Evolutionary conservation across 1,284 basidiomycete species (phyloP), one percentile per base, ranked within the genome.

Genomic region (Leccinum griseonigrum): DNA sequence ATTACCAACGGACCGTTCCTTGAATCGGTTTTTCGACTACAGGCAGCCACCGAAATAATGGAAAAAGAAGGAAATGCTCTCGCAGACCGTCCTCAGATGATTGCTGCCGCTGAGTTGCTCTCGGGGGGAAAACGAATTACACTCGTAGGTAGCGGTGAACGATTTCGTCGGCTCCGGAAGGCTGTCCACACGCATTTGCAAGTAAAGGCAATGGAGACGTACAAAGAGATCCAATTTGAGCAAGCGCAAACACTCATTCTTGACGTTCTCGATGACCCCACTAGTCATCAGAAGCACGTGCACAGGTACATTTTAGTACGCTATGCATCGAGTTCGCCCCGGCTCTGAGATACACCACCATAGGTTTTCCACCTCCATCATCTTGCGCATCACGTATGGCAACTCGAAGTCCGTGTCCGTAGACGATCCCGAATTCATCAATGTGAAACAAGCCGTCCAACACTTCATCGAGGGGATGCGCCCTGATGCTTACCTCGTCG

Each of bases 371-470:
- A 83, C 86, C 0, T 83, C 83, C 2, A 79, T 90, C 1, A 84
- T 90, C 3, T 79, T 91, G 72, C 80, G 82, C 1, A 75, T 90
- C 31, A 83, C 86, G 1, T 91, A 91, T 66, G 88, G 87, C 4
- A 86, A 84, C 59, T 74, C 79, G 0, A 75, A 65, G 65, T 81
- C 64, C 2, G 81, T 81, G 10, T 77, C 77, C 0, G 82, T 81
- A 60, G 75, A 83, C 3, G 87, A 90, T 66, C 83, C 83, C 0
- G 85, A 86, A 26, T 80, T 91, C 1, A 63, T 75, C 13, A 26
- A 29, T 8, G 80, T 90, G 38, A 83, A 81, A 53, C 73, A 78
- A 22, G 79, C 78, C 36, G 71, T 85, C 3, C 73, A 77, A 2
- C 77, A 83, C 14, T 76, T 90, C 9, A 82, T 84, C 3, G 71